Evolutionary conservation across 2,329 filamentous ascomycete genomes (phyloP).

Genomic region (Onygenales sp.): DNA sequence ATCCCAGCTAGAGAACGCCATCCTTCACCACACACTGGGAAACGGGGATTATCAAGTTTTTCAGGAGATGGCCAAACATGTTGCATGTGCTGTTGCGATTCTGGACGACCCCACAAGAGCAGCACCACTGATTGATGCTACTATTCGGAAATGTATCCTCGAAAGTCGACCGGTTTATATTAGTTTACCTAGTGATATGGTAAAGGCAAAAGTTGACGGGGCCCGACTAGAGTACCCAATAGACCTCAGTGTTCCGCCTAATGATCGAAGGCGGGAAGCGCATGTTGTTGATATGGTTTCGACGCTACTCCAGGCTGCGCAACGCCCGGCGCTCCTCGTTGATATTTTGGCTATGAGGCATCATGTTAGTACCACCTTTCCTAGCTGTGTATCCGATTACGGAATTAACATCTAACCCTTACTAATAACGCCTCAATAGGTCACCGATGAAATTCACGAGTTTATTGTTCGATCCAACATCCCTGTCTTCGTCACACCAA

Average conservation of each 20-base stretch:
- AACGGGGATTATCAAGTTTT: slow-evolving; percentile 80
- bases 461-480: slow-evolving; percentile 64
- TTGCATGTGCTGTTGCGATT: slow-evolving; percentile 63
- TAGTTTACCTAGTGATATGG: slow-evolving; percentile 72
- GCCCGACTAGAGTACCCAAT: slow-evolving; percentile 60
- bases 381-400: not conserved
- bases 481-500: slow-evolving; percentile 79
- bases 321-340: slow-evolving; percentile 67
- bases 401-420: not conserved
- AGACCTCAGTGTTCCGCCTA: slow-evolving; percentile 53
- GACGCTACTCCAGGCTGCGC: slow-evolving; percentile 61
- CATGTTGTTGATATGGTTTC: slow-evolving; percentile 75
- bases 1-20: slow-evolving; percentile 36
- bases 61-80: slow-evolving; percentile 61
- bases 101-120: slow-evolving; percentile 62
- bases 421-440: slow-evolving; percentile 31
- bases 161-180: slow-evolving; percentile 74
- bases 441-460: slow-evolving; percentile 61
- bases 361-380: slow-evolving; percentile 48
- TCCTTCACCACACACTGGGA: slow-evolving; percentile 59
- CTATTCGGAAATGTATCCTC: slow-evolving; percentile 64
- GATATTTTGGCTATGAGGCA: slow-evolving; percentile 58
- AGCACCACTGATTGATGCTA: slow-evolving; percentile 66
- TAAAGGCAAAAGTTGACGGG: slow-evolving; percentile 65
- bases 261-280: slow-evolving; percentile 62